phyloP scores from a whole-genome alignment of 345 rosid species.

The Luvunga scandens region DNA sequence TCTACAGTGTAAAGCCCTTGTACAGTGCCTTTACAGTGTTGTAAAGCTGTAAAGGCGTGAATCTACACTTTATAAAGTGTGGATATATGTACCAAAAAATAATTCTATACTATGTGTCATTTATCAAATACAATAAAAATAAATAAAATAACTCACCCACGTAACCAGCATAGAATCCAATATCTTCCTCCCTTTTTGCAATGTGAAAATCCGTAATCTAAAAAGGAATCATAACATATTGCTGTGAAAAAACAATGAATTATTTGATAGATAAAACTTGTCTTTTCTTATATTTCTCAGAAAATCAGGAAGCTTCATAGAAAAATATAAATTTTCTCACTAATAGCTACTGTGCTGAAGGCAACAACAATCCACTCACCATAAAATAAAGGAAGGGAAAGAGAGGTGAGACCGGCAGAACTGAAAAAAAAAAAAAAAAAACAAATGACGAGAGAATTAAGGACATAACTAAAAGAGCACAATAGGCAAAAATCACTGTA shows the following conservation, averaged over 20 bases:
- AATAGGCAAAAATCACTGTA: no score
- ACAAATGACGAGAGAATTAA: conserved; percentile 6
- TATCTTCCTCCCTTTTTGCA: conserved; percentile 78
- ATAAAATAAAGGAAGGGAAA: conserved; percentile 89
- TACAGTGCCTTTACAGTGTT: no score
- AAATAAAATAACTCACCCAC: conserved; percentile 49
- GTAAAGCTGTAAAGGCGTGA: no score
- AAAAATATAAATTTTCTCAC: no score
- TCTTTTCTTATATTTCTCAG: no score
- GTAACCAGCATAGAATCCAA: conserved; percentile 85
- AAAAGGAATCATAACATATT: not conserved
- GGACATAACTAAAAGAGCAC: not conserved
- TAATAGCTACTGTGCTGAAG: rapidly evolving
- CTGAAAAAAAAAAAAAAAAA: conserved; percentile 39
- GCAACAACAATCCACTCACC: conserved; percentile 46
- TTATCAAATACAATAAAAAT: not conserved
- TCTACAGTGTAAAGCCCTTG: rapidly evolving
- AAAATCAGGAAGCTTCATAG: no score
- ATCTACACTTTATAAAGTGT: no score
- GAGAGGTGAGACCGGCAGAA: conserved; percentile 72
- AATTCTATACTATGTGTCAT: no score
- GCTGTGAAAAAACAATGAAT: not conserved
- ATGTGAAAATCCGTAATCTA: conserved; percentile 74
- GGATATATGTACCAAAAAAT: rapidly evolving
- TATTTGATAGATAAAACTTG: not conserved